Evolutionary conservation across 257 asterid genomes (phyloP).

Genomic region (Solanum etuberosum): DNA sequence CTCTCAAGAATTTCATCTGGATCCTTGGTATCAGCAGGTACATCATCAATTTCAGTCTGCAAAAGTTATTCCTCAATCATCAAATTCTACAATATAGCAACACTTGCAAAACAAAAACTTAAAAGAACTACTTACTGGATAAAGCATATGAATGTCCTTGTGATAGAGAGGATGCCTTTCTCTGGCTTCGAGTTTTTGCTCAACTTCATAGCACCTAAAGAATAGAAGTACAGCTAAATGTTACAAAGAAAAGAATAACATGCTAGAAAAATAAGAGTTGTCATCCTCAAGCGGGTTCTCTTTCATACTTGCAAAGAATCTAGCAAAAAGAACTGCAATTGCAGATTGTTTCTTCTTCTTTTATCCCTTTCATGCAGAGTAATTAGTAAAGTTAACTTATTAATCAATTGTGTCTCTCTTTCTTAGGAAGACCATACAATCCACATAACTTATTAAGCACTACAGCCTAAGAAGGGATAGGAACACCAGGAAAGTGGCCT

Average conservation of each 20-base stretch:
- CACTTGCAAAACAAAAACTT: background rate
- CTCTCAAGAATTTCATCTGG: conserved; percentile 84
- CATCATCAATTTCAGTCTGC: conserved; percentile 61
- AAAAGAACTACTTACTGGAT: conserved; percentile 46
- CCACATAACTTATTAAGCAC: background rate
- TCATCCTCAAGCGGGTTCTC: background rate
- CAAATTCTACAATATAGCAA: background rate
- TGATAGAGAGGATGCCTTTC: conserved; percentile 85
- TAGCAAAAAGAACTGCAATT: background rate
- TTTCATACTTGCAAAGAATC: background rate
- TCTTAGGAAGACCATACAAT: background rate
- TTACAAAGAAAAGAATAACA: background rate
- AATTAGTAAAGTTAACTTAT: background rate
- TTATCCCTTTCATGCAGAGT: background rate
- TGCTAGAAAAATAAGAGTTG: background rate
- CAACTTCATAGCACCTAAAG: conserved; percentile 77
- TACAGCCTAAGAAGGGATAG: background rate
- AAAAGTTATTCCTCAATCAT: conserved; percentile 12
- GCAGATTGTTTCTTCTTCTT: background rate
- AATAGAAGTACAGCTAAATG: background rate
- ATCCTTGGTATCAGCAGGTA: conserved; percentile 77
- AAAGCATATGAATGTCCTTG: conserved; percentile 68
- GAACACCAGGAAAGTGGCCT: background rate
- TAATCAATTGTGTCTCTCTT: background rate
- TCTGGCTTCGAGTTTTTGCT: conserved; percentile 69